Evolutionary conservation across 805 yeast genomes (phyloP).

Genomic region (Cyberlindnera suaveolens): DNA sequence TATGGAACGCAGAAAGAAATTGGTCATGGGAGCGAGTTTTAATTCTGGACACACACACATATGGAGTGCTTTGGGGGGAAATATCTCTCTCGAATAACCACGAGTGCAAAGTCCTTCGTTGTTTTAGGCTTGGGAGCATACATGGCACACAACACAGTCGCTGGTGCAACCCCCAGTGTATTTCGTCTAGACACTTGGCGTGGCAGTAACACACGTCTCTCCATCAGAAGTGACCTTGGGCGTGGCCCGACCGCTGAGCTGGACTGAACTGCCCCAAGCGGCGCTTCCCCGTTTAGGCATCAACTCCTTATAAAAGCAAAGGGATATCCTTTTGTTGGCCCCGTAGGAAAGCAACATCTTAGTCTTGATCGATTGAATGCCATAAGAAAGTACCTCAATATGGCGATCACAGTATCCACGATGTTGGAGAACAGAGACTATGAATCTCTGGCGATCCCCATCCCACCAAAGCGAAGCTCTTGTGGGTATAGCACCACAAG

Average conservation of each 20-base stretch:
- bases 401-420: slow-evolving; percentile 5
- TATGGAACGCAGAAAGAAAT: background rate
- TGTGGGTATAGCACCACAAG: slow-evolving; percentile 1
- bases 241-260: background rate
- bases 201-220: too few relatives aligned
- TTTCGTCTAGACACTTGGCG: too few relatives aligned
- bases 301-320: slow-evolving; percentile 1
- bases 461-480: slow-evolving; percentile 7
- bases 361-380: background rate
- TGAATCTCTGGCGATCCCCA: slow-evolving; percentile 18
- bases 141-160: too few relatives aligned
- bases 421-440: background rate
- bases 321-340: background rate
- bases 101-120: too few relatives aligned
- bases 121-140: too few relatives aligned
- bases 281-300: slow-evolving; percentile 1
- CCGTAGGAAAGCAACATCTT: background rate
- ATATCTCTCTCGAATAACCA: too few relatives aligned
- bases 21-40: background rate
- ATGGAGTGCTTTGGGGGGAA: too few relatives aligned
- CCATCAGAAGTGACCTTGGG: too few relatives aligned
- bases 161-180: too few relatives aligned
- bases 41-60: too few relatives aligned
- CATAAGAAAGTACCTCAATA: background rate
- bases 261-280: background rate